Base-by-base conservation (phyloP, 768 basidiomycete species). In the Daedaleopsis nitida region DNA sequence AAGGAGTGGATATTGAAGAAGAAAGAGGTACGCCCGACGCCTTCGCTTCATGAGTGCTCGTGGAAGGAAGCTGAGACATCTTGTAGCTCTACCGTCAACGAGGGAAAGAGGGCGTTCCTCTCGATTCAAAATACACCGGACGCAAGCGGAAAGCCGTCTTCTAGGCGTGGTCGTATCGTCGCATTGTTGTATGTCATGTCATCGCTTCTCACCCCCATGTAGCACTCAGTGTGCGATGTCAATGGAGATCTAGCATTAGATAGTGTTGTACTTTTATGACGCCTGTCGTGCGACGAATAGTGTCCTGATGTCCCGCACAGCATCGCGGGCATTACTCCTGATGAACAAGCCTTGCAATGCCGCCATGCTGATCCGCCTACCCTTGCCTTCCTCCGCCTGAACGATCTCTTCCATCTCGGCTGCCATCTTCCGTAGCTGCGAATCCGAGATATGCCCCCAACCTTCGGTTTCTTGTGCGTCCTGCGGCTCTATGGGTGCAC, bases 321-420 rank as follows among this genome's bases (percentile, higher is more conserved):
- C 90, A 12, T 84, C 82, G 64, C 72, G 74, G 45, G 87, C 81
- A 49, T 75, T 76, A 68, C 84, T 85, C 59, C 91, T 84, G 67
- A 99, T 99, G 75, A 99, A 98, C 37, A 91, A 83, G 19, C 97
- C 97, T 69, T 99, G 97, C 62, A 99, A 77, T 39, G 91, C 87
- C 37, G 97, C 97, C 97, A 99, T 99, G 71, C 95, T 98, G 60
- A 97, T 81, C 44, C 83, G 76, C 69, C 78, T 77, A 0, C 87
- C 88, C 5, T 69, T 68, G 45, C 72, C 67, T 76, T 80, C 79
- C 68, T 88, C 85, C 16, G 74, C 74, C 50, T 77, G 70, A 8
- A 96, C 81, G 7, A 86, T 76, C 43, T 75, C 68, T 55, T 83
- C 80, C 45, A 97, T 72, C 54, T 77, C 72, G 39, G 72, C 70